Percentiles rank a stretch among this genome's conserved stretches.
phyloP scores from a whole-genome alignment of 345 rosid genomes.

The Salix caprea region DNA sequence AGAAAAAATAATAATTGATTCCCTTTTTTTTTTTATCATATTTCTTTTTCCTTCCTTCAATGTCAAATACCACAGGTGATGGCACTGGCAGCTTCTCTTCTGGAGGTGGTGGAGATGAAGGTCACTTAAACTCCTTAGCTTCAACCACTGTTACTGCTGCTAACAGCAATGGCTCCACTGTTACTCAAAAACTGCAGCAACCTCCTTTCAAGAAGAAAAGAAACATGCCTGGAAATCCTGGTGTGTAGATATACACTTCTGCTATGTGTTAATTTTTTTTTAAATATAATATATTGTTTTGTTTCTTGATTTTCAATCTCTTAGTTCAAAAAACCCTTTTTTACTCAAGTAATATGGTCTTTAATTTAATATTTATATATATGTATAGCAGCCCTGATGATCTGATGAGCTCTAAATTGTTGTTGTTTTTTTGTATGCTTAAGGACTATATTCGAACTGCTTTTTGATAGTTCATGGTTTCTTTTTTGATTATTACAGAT shows the following conservation, averaged over 20 bases:
- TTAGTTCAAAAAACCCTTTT: neutral
- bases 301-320: neutral
- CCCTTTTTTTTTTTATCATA: neutral
- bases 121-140: slow-evolving; percentile 26
- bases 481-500: neutral
- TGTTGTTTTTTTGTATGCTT: neutral
- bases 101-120: slow-evolving; percentile 23
- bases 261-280: neutral
- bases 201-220: slow-evolving; percentile 34
- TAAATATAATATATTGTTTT: neutral
- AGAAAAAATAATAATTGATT: neutral
- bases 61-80: slow-evolving; percentile 37
- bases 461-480: neutral
- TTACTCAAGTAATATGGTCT: neutral
- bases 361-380: no score
- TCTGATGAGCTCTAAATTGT: neutral
- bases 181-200: slow-evolving; percentile 8
- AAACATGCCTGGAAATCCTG: slow-evolving; percentile 47
- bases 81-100: slow-evolving; percentile 31
- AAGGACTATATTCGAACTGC: neutral
- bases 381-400: neutral
- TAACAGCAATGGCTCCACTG: slow-evolving; percentile 25
- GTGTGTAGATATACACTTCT: slow-evolving; percentile 3
- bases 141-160: slow-evolving; percentile 11
- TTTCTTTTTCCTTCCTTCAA: slow-evolving; percentile 14